Evolutionary conservation across 164 flowering plant species (phyloP), one percentile per base, ranked within the genome.

Genomic region (Akebia trifoliata): DNA sequence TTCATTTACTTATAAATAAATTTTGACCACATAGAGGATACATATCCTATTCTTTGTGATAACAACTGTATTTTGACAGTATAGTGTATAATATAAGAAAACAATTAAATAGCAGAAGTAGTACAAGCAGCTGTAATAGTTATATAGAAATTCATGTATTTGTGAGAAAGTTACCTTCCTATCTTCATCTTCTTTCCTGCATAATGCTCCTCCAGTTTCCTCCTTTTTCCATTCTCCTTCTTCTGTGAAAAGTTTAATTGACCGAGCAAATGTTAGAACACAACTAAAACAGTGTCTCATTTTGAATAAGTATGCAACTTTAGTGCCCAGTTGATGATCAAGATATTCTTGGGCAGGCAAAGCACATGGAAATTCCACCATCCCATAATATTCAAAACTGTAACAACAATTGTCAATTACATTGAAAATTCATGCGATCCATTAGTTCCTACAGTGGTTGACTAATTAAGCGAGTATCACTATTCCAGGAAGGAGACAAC

Each of bases 161-260:
- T 15, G 12, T n/a, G 52, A 12, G 0, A 25, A 36, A 29, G 67
- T 72, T 81, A 89, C 96, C 93, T 82, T 89, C 62, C 87, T 63
- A 35, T 68, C 74, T 59, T 77, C 45, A 67, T 59, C 73, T 82
- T 86, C 74, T 78, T 92, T 43, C 91, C 96, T 10, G 60, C 31
- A 63, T 55, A 69, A 30, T 44, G 58, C 18, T 87, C 89, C 64
- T 89, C 93, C 26, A 65, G 77, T 72, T 89, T 92, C 62, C 98
- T 80, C 52, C 96, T 81, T 63, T 89, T 92, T 59, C 91, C 76
- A 17, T 38, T 62, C 43, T 72, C 67, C 64, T 62, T 65, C 69
- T 50, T 73, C 74, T 73, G 66, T 28, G 28, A 32, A 66, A 36
- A 52, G 37, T 62, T 25, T 12, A n/a, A 4, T 43, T 7, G 39